These are phyloP conservation scores for Veloboletus limbatus DNA, from an alignment of 1,284 basidiomycete species.

Conservation along the genomic window DNA sequence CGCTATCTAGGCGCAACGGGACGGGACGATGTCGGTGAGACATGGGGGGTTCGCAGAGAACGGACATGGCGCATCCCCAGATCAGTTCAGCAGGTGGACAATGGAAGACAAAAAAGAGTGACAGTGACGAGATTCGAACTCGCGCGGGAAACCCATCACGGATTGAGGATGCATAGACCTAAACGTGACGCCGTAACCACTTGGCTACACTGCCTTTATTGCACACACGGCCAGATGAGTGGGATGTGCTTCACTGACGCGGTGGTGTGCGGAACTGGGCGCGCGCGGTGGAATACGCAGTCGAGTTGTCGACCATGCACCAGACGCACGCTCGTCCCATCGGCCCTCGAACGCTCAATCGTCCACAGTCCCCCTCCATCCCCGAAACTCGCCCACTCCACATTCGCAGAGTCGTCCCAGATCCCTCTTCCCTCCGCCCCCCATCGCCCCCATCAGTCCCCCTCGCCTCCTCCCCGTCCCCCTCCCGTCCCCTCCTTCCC, in stretches of 20 bases:
- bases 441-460: conserved; percentile 37
- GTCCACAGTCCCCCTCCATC: conserved; percentile 48
- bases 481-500: conserved; percentile 30
- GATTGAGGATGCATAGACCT: conserved; percentile 42
- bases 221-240: no score
- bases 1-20: conserved; percentile 34
- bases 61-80: no score
- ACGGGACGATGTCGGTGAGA: conserved; percentile 31
- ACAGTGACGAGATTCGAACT: conserved; percentile 65
- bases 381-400: conserved; percentile 40
- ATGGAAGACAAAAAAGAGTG: conserved; percentile 30
- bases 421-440: conserved; percentile 35
- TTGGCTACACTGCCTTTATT: conserved; percentile 61
- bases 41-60: no score
- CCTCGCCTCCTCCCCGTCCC: conserved; percentile 34
- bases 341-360: conserved; percentile 52
- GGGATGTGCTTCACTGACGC: no score
- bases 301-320: conserved; percentile 37
- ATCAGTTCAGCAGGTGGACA: no score
- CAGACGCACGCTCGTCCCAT: conserved; percentile 46
- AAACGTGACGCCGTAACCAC: conserved; percentile 64
- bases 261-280: no score
- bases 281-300: no score
- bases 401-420: conserved; percentile 37
- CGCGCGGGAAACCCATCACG: conserved; percentile 61